These are phyloP conservation scores for Paracamarosporium sp. DNA, from an alignment of 2,329 filamentous ascomycete species.

Conservation along the genomic window DNA sequence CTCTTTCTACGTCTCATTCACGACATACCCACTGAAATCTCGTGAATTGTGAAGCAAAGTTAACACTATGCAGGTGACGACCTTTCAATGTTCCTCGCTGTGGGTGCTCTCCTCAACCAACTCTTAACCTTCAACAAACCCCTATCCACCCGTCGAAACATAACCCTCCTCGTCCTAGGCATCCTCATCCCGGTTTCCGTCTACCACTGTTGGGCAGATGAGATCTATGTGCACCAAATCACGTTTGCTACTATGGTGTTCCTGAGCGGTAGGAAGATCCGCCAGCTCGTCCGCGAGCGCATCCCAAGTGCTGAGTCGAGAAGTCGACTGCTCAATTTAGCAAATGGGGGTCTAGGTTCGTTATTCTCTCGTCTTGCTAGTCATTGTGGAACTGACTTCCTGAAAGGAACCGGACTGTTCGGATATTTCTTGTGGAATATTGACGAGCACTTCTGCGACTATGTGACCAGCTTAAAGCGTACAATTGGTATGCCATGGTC, in stretches of 20 bases:
- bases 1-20: too few species aligned
- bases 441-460: conserved; percentile 60
- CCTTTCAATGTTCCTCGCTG: conserved; percentile 64
- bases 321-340: conserved; percentile 31
- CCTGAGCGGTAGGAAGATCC: conserved; percentile 41
- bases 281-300: conserved; percentile 33
- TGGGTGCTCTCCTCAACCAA: conserved; percentile 60
- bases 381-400: background rate
- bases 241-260: conserved; percentile 52
- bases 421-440: conserved; percentile 64
- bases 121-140: conserved; percentile 52
- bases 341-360: conserved; percentile 38
- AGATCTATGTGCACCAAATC: conserved; percentile 48
- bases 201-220: conserved; percentile 47
- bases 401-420: conserved; percentile 53
- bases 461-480: conserved; percentile 55
- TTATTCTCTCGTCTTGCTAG: background rate
- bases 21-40: too few species aligned
- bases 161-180: conserved; percentile 34
- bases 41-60: background rate
- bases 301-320: conserved; percentile 29
- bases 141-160: conserved; percentile 26
- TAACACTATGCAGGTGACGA: conserved; percentile 55
- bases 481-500: conserved; percentile 61
- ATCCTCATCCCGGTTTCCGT: conserved; percentile 40